Evolutionary conservation across 2,329 filamentous ascomycete genomes (phyloP).

Genomic region (Neospermospora avenae): DNA sequence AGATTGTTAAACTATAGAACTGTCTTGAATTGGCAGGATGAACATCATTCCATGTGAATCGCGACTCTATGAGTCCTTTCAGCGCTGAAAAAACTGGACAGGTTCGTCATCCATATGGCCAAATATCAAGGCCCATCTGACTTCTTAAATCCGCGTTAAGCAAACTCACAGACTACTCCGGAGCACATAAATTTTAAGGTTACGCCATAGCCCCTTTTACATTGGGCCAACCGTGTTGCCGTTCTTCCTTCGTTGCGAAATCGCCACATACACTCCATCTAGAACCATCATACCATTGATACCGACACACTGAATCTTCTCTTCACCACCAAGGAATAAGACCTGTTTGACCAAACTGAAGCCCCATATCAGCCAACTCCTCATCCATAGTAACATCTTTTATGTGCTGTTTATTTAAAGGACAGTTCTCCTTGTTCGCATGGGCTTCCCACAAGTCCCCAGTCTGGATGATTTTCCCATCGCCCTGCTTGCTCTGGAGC

Average conservation of each 20-base stretch:
- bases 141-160: neutral
- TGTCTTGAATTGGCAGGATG: slow-evolving; percentile 46
- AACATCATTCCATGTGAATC: slow-evolving; percentile 53
- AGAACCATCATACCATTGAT: neutral
- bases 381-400: neutral
- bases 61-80: slow-evolving; percentile 55
- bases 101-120: slow-evolving; percentile 45
- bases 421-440: neutral
- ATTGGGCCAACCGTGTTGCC: neutral
- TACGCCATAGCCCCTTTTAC: neutral
- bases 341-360: neutral
- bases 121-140: neutral
- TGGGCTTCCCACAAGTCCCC: neutral
- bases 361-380: neutral
- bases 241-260: neutral
- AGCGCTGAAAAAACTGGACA: slow-evolving; percentile 53
- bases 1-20: slow-evolving; percentile 49
- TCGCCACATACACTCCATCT: neutral
- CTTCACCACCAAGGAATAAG: neutral
- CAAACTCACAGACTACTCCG: neutral
- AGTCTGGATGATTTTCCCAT: neutral
- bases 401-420: neutral
- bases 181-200: neutral
- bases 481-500: neutral
- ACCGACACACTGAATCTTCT: neutral